Evolutionary conservation across 148 eudicot species (phyloP).

Genomic region (Amaranthus hypochondriacus): DNA sequence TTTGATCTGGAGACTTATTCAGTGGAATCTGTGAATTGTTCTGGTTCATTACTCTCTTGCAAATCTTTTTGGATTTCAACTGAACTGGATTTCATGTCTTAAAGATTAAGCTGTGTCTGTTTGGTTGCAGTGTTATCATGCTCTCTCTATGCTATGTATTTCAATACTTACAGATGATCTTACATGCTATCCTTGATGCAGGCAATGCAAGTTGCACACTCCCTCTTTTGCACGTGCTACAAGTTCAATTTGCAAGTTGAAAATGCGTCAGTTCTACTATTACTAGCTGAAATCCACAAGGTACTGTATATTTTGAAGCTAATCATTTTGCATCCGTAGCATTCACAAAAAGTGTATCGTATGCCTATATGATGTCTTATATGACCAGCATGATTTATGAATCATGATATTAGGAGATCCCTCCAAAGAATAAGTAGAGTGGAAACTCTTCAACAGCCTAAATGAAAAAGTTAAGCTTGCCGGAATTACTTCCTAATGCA

Average conservation of each 20-base stretch:
- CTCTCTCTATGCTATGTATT: background rate
- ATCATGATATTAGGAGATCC: background rate
- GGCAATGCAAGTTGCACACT: constrained; percentile 86
- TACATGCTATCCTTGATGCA: constrained; percentile 35
- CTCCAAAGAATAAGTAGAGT: too few species aligned
- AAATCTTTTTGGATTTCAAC: background rate
- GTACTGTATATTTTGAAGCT: constrained; percentile 31
- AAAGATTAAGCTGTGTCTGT: background rate
- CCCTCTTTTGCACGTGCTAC: constrained; percentile 87
- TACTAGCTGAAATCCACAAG: constrained; percentile 97
- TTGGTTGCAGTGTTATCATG: background rate
- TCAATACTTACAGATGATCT: background rate
- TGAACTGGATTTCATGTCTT: background rate
- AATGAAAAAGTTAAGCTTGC: too few species aligned
- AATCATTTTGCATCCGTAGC: background rate
- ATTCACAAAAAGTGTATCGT: constrained; percentile 9
- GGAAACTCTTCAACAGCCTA: too few species aligned
- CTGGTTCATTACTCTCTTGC: background rate
- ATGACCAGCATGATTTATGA: background rate
- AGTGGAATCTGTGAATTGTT: background rate
- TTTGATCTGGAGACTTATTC: background rate
- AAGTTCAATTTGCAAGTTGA: constrained; percentile 84
- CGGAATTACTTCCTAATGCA: too few species aligned
- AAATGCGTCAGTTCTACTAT: constrained; percentile 75
- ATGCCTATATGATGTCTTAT: constrained; percentile 1